These are phyloP conservation scores for Aspergillus sojae DNA, from an alignment of 2,329 filamentous ascomycete species.

Conservation along the genomic window DNA sequence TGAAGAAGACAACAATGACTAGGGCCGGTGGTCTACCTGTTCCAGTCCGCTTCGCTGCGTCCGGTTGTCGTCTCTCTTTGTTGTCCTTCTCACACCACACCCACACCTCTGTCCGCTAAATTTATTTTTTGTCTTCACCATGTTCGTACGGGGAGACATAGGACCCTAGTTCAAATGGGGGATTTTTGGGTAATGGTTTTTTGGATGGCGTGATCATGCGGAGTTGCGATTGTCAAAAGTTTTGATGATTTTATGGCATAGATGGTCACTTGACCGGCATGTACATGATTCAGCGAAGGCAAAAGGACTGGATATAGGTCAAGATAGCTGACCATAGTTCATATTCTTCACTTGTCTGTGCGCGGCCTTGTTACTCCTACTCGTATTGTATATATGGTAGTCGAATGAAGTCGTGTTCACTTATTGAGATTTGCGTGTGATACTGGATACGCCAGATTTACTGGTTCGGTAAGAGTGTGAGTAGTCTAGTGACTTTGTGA, in stretches of 20 bases:
- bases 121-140: slow-evolving; percentile 11
- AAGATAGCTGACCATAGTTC: slow-evolving; percentile 65
- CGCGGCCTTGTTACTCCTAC: neutral
- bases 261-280: slow-evolving; percentile 16
- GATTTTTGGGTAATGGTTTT: slow-evolving; percentile 19
- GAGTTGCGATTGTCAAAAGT: slow-evolving; percentile 25
- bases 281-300: slow-evolving; percentile 13
- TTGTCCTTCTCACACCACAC: slow-evolving; percentile 13
- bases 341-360: slow-evolving; percentile 1
- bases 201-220: slow-evolving; percentile 22
- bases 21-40: slow-evolving; percentile 16
- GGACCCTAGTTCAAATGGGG: slow-evolving; percentile 7
- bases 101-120: slow-evolving; percentile 7
- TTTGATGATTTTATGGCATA: slow-evolving; percentile 18
- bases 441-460: too few relatives aligned
- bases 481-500: too few relatives aligned
- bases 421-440: too few relatives aligned
- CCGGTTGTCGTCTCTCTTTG: slow-evolving; percentile 20
- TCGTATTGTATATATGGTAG: neutral
- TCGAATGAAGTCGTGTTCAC: too few relatives aligned
- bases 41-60: slow-evolving; percentile 16
- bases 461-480: too few relatives aligned
- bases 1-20: slow-evolving; percentile 56
- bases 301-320: slow-evolving; percentile 47
- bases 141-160: slow-evolving; percentile 12